phyloP scores from a whole-genome alignment of 345 rosid genomes.

The Aegle marmelos region DNA sequence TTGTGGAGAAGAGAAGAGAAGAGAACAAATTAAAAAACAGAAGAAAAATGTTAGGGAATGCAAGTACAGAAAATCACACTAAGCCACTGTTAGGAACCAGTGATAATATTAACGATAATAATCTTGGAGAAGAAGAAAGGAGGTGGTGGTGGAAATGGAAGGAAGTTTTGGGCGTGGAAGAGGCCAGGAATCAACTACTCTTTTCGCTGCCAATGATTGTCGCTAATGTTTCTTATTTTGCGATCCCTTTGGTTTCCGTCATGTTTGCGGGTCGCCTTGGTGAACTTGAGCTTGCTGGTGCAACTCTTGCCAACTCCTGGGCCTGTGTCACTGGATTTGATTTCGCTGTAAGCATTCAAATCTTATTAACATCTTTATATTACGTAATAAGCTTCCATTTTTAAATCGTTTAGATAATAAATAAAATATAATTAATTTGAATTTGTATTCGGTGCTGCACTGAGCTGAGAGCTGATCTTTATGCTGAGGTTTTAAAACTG shows the following conservation, averaged over 20 bases:
- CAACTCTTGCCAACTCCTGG: constrained; percentile 91
- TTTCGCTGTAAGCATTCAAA: constrained; percentile 49
- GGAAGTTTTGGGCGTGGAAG: constrained; percentile 43
- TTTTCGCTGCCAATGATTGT: constrained; percentile 70
- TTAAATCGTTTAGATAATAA: too few species aligned
- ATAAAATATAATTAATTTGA: neutral
- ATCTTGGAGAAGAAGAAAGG: neutral
- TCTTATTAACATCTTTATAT: neutral
- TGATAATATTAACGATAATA: neutral
- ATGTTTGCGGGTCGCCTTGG: constrained; percentile 85
- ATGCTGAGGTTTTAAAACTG: too few species aligned
- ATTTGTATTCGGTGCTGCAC: too few species aligned
- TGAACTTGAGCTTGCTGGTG: constrained; percentile 65
- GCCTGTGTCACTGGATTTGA: constrained; percentile 74
- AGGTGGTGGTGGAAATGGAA: constrained; percentile 25
- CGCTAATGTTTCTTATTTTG: constrained; percentile 49
- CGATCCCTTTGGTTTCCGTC: constrained; percentile 61
- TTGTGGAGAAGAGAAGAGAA: too few species aligned
- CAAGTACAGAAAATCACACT: too few species aligned
- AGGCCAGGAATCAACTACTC: constrained; percentile 50
- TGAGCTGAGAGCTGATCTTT: too few species aligned
- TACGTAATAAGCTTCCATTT: too few species aligned
- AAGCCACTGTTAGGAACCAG: too few species aligned
- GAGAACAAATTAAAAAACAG: too few species aligned
- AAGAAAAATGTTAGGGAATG: too few species aligned